phyloP scores from a whole-genome alignment of 352 stramenopile species.

The Phytophthora sojae region DNA sequence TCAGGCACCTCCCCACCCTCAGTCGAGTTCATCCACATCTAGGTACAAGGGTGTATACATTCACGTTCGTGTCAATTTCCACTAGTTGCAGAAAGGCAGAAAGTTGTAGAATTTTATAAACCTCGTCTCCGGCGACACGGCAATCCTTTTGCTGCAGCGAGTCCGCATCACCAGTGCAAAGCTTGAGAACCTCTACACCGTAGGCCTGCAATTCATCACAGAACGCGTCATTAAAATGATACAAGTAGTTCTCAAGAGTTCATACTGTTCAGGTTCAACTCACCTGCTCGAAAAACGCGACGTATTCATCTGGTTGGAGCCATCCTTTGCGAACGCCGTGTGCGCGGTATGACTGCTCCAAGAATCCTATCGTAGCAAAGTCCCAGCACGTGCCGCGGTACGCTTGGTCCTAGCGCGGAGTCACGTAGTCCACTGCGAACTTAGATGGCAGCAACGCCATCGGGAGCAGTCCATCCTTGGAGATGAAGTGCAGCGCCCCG shows the following conservation, averaged over 20 bases:
- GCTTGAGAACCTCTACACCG: slow-evolving; percentile 71
- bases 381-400: slow-evolving; percentile 86
- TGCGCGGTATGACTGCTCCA: slow-evolving; percentile 83
- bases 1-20: slow-evolving; percentile 77
- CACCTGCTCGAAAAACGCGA: slow-evolving; percentile 82
- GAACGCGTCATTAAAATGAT: neutral
- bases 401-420: slow-evolving; percentile 75
- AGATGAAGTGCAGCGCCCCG: slow-evolving; percentile 17
- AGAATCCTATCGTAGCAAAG: slow-evolving; percentile 80
- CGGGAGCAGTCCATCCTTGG: slow-evolving; percentile 54
- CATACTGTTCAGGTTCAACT: neutral
- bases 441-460: slow-evolving; percentile 82
- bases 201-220: slow-evolving; percentile 51
- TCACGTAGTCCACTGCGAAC: slow-evolving; percentile 83
- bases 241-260: no score
- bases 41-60: neutral
- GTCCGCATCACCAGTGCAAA: slow-evolving; percentile 69
- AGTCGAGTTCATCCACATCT: slow-evolving; percentile 86
- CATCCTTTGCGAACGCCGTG: slow-evolving; percentile 71
- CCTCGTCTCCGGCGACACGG: slow-evolving; percentile 69
- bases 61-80: slow-evolving; percentile 1
- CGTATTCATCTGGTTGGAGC: slow-evolving; percentile 76
- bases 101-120: slow-evolving; percentile 15
- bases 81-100: slow-evolving; percentile 1
- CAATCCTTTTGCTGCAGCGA: slow-evolving; percentile 77